These are phyloP conservation scores for Epichloe brachyelytri DNA, from an alignment of 2,329 filamentous ascomycete species.

Conservation along the genomic window DNA sequence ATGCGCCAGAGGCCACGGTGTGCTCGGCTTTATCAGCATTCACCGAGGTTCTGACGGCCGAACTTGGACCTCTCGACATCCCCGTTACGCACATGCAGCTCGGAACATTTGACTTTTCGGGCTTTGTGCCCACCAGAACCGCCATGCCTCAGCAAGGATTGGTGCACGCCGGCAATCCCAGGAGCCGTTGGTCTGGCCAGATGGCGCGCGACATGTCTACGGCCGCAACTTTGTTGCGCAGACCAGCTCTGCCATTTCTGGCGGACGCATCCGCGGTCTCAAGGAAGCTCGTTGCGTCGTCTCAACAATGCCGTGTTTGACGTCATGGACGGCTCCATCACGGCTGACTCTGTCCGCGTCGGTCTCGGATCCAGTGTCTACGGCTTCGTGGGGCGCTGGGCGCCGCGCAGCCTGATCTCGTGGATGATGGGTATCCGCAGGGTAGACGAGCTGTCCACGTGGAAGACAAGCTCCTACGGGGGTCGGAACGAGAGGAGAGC, in stretches of 20 bases:
- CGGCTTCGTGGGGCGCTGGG: slow-evolving; percentile 70
- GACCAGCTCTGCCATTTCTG: slow-evolving; percentile 40
- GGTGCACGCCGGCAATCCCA: slow-evolving; percentile 29
- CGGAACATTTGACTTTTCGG: slow-evolving; percentile 76
- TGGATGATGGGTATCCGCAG: slow-evolving; percentile 82
- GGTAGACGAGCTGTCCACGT: slow-evolving; percentile 43
- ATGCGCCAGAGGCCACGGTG: slow-evolving; percentile 76
- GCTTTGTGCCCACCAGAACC: slow-evolving; percentile 39
- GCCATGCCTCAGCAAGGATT: slow-evolving; percentile 20
- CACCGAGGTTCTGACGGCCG: slow-evolving; percentile 64
- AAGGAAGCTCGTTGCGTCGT: slow-evolving; percentile 59
- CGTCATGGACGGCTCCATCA: slow-evolving; percentile 57
- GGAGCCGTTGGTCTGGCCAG: slow-evolving; percentile 49
- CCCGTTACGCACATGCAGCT: slow-evolving; percentile 80
- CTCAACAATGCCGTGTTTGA: slow-evolving; percentile 86
- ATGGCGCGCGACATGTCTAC: slow-evolving; percentile 46
- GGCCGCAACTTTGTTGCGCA: slow-evolving; percentile 47
- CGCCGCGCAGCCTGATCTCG: slow-evolving; percentile 64
- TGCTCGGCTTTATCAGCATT: slow-evolving; percentile 80
- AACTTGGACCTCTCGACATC: slow-evolving; percentile 64
- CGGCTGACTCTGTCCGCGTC: slow-evolving; percentile 55
- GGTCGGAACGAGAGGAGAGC: slow-evolving; percentile 23
- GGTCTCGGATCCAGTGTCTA: slow-evolving; percentile 78
- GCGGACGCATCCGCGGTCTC: slow-evolving; percentile 43
- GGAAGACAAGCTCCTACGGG: slow-evolving; percentile 33